These are phyloP conservation scores for Mortierella sp. DNA, from an alignment of 371 early-diverging fungal genomes.

Conservation along the genomic window DNA sequence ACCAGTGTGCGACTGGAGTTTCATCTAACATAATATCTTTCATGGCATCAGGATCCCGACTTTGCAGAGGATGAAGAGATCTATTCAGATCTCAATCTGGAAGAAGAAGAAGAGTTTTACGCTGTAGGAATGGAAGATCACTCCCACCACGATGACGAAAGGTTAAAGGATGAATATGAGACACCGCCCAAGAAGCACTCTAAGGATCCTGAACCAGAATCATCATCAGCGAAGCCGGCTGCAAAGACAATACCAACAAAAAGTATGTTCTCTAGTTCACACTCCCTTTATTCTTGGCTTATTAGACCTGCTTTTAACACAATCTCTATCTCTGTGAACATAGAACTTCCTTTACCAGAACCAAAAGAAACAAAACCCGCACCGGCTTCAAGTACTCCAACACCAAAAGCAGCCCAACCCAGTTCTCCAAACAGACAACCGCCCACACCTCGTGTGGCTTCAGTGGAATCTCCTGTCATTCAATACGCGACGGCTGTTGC, in stretches of 20 bases:
- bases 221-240: constrained; percentile 19
- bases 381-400: constrained; percentile 25
- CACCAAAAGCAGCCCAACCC: constrained; percentile 25
- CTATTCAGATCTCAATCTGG: constrained; percentile 93
- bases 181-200: constrained; percentile 35
- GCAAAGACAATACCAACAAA: constrained; percentile 35
- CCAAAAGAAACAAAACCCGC: constrained; percentile 39
- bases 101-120: constrained; percentile 87
- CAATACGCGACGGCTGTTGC: constrained; percentile 48
- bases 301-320: no score
- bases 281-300: no score
- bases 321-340: background rate
- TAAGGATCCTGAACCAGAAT: constrained; percentile 57
- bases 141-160: constrained; percentile 40
- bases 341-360: constrained; percentile 42
- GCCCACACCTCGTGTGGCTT: constrained; percentile 27
- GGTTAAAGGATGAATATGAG: constrained; percentile 47
- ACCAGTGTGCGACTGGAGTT: no score
- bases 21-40: no score
- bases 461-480: constrained; percentile 26
- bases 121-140: constrained; percentile 69
- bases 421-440: constrained; percentile 28
- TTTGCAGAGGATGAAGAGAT: constrained; percentile 93
- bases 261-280: constrained; percentile 22
- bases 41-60: constrained; percentile 71